Conservation (phyloP, 1,139 yeast genomes). For the Lodderomyces elongisporus region DNA sequence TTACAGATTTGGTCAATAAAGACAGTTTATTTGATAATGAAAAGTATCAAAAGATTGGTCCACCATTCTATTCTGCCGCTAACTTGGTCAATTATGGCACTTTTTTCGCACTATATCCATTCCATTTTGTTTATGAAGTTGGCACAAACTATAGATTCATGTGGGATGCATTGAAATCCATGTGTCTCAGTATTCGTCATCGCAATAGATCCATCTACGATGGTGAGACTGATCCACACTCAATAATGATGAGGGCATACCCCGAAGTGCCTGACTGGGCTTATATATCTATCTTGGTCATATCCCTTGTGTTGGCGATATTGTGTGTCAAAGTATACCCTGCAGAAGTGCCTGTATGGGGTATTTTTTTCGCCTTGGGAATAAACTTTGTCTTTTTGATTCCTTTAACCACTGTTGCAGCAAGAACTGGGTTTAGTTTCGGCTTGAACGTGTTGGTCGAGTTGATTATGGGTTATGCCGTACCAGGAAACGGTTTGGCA, state of each 20-base stretch:
- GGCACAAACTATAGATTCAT: slow-evolving; percentile 20
- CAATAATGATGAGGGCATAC: slow-evolving; percentile 49
- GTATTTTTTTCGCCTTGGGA: slow-evolving; percentile 51
- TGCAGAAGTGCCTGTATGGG: slow-evolving; percentile 52
- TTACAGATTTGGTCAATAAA: slow-evolving; percentile 35
- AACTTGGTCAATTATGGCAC: slow-evolving; percentile 48
- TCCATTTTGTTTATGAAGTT: slow-evolving; percentile 41
- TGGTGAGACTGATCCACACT: slow-evolving; percentile 45
- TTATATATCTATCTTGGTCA: slow-evolving; percentile 41
- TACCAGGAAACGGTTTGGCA: slow-evolving; percentile 60
- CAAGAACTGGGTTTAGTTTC: slow-evolving; percentile 47
- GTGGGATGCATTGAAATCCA: slow-evolving; percentile 10
- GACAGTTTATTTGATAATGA: slow-evolving; percentile 28
- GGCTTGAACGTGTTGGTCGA: slow-evolving; percentile 57
- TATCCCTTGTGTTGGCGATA: slow-evolving; percentile 47
- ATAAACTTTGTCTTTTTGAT: slow-evolving; percentile 52
- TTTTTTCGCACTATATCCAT: slow-evolving; percentile 54
- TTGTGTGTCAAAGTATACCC: slow-evolving; percentile 43
- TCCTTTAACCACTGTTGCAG: slow-evolving; percentile 46
- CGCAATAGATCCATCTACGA: slow-evolving; percentile 12
- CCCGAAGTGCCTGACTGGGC: slow-evolving; percentile 63
- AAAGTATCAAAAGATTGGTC: slow-evolving; percentile 43
- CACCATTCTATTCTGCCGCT: slow-evolving; percentile 37
- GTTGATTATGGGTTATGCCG: slow-evolving; percentile 55
- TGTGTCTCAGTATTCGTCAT: slow-evolving; percentile 8